These are phyloP conservation scores for Alternaria conjuncta DNA, from an alignment of 2,329 filamentous ascomycete genomes.

Conservation along the genomic window DNA sequence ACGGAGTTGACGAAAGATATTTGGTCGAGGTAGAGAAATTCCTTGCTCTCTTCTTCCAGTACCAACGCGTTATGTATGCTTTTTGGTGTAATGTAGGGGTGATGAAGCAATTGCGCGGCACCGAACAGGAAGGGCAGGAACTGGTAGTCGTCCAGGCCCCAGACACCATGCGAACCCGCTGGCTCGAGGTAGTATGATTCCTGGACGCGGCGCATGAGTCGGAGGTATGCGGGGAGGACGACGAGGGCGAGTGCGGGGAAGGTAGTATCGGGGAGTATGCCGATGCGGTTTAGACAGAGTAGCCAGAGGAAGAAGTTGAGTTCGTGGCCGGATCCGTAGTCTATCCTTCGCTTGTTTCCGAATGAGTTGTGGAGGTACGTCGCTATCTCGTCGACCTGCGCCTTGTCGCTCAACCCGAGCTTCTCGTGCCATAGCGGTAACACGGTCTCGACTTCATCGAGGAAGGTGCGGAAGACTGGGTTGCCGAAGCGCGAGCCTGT, in stretches of 20 bases:
- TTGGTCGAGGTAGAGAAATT: constrained; percentile 91
- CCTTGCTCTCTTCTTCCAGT: constrained; percentile 81
- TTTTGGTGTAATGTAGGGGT: constrained; percentile 61
- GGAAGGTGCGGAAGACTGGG: constrained; percentile 82
- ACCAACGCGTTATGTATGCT: constrained; percentile 85
- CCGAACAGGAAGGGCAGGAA: constrained; percentile 61
- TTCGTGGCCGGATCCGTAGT: constrained; percentile 97
- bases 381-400: constrained; percentile 72
- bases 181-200: constrained; percentile 96
- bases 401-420: constrained; percentile 60
- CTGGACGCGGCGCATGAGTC: constrained; percentile 86
- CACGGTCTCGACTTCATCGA: constrained; percentile 66
- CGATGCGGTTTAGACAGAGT: constrained; percentile 86
- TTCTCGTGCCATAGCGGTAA: constrained; percentile 67
- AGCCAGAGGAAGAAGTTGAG: constrained; percentile 97
- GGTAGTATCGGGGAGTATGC: constrained; percentile 66
- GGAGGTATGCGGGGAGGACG: constrained; percentile 82
- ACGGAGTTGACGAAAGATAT: constrained; percentile 94
- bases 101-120: constrained; percentile 66
- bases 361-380: constrained; percentile 84
- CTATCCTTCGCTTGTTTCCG: constrained; percentile 80
- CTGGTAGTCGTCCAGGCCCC: constrained; percentile 61
- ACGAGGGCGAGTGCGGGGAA: constrained; percentile 77
- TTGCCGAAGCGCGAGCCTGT: constrained; percentile 95
- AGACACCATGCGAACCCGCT: constrained; percentile 59